Base-by-base conservation (phyloP, 225 moss, liverwort and hornwort genomes). In the Antitrichia curtipendula region DNA sequence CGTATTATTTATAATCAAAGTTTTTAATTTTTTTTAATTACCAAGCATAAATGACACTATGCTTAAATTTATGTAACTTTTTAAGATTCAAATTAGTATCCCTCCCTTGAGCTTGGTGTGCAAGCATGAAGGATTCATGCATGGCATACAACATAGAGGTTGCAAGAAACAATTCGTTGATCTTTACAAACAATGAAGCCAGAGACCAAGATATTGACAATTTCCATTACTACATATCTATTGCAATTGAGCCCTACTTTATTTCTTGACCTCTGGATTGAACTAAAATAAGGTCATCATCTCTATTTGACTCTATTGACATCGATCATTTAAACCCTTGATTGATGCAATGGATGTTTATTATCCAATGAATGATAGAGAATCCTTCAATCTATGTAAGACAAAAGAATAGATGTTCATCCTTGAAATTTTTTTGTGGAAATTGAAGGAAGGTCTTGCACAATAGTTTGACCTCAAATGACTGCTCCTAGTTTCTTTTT, bases 321-420 rank as follows among this genome's bases (percentile, higher is more conserved):
- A 78, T n/a, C n/a, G 40, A 56, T 8, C 11, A 24, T n/a, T 56
- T 78, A 15, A 56, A 8, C 5, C 24, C 7, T 69, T 69, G 22
- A 69, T 40, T 0, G 0, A 24, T 40, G 4, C 7, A 69, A 13
- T 2, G 2, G 23, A 69, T 1, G 4, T 69, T 38, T 40, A 24
- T 24, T 13, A 1, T 24, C 1, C 0, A 3, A 69, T 22, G 7
- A 4, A 65, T 65, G 20, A n/a, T 1, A 36, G 1, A 63, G 8
- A 65, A 21, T n/a, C n/a, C 12, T n/a, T n/a, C n/a, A n/a, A n/a
- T n/a, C 21, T 7, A 22, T 21, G 1, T 34, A 34, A 18, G 9
- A 64, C 1, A 32, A 2, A 34, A 64, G 18, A 18, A 3, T 3
- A 64, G 1, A 64, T 36, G 10, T 19, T 36, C 19, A 64, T 36